Conservation (phyloP, 805 yeast species). For the Candida endomychidarum region DNA sequence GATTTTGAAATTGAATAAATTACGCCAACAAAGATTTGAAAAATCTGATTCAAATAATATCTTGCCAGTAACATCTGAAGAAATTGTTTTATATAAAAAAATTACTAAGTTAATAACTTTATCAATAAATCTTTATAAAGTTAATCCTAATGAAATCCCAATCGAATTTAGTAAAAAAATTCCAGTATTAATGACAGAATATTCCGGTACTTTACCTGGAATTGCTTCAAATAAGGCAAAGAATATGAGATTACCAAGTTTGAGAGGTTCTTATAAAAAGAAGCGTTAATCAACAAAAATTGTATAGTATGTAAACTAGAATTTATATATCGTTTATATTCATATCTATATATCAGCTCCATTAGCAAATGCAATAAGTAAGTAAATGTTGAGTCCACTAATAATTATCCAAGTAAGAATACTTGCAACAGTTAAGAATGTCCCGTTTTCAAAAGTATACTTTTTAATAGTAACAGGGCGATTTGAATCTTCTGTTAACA, state of each 20-base stretch:
- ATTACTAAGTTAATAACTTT: slow-evolving; percentile 30
- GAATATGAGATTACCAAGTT: slow-evolving; percentile 33
- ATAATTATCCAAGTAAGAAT: slow-evolving; percentile 42
- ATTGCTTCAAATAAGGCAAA: slow-evolving; percentile 27
- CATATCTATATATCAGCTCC: slow-evolving; percentile 36
- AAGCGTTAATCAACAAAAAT: slow-evolving; percentile 16
- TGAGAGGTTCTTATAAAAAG: slow-evolving; percentile 41
- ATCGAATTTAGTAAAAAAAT: slow-evolving; percentile 40
- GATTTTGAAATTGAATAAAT: slow-evolving; percentile 35
- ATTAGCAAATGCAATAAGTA: slow-evolving; percentile 40
- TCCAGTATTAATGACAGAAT: slow-evolving; percentile 73
- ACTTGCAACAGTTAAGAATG: slow-evolving; percentile 30
- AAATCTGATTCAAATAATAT: slow-evolving; percentile 26
- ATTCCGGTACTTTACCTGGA: slow-evolving; percentile 79
- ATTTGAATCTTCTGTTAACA: slow-evolving; percentile 13
- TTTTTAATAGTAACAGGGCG: slow-evolving; percentile 20
- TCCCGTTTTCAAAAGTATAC: slow-evolving; percentile 41
- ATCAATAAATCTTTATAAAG: slow-evolving; percentile 30
- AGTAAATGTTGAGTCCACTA: slow-evolving; percentile 38
- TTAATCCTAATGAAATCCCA: slow-evolving; percentile 26
- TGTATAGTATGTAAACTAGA: slow-evolving; percentile 9
- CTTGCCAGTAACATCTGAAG: slow-evolving; percentile 26
- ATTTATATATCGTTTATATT: slow-evolving; percentile 6
- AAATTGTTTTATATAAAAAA: slow-evolving; percentile 30
- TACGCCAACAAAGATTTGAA: slow-evolving; percentile 41